Evolutionary conservation across 2,329 filamentous ascomycete species (phyloP).

Genomic region (Neonectria ditissima): DNA sequence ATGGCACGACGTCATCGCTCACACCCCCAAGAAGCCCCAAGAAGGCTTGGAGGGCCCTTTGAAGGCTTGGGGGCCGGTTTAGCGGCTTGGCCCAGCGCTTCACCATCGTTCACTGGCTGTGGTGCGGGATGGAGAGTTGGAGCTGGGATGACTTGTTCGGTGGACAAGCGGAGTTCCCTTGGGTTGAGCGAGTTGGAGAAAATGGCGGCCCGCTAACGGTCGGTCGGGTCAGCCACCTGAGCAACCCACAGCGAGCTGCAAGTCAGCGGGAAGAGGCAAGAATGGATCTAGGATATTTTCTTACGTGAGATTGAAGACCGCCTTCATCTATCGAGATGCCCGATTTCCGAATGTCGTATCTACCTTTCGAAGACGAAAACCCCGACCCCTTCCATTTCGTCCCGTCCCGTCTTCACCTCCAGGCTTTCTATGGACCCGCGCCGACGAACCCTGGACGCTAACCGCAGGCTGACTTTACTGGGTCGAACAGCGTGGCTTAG

Average conservation of each 20-base stretch:
- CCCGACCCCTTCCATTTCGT: neutral
- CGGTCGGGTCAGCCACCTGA: neutral
- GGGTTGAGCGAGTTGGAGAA: neutral
- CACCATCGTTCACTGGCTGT: neutral
- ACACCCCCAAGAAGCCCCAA: neutral
- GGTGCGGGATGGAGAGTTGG: neutral
- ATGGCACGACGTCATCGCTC: slow-evolving; percentile 2
- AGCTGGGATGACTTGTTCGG: neutral
- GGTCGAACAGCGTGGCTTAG: slow-evolving; percentile 8
- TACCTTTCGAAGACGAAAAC: neutral
- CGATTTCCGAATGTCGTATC: slow-evolving; percentile 5
- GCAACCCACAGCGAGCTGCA: neutral
- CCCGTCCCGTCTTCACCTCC: neutral
- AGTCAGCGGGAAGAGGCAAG: slow-evolving; percentile 3
- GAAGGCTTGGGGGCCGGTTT: neutral
- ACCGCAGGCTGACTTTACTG: neutral
- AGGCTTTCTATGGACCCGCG: neutral
- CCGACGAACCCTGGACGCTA: neutral
- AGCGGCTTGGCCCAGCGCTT: neutral
- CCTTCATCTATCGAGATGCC: neutral
- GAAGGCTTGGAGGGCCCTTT: neutral
- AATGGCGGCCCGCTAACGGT: neutral
- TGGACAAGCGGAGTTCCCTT: neutral
- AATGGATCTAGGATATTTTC: neutral
- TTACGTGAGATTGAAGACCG: neutral